Conservation (phyloP, 495 filamentous ascomycete species). For the Poronia punctata region DNA sequence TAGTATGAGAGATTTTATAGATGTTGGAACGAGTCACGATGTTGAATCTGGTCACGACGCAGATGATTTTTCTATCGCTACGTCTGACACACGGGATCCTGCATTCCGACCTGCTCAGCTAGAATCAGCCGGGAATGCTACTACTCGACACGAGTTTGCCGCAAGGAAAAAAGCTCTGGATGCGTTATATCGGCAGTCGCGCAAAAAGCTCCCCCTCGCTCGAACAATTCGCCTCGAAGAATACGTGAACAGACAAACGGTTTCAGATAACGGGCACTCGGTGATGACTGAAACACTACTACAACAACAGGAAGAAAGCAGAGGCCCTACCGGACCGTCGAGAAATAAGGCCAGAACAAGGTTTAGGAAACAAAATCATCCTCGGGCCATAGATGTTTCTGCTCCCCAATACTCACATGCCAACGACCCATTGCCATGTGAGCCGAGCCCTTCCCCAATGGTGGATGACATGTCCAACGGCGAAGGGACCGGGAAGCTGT, state of each 20-base stretch:
- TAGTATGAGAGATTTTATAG: conserved; percentile 28
- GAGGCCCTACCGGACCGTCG: conserved; percentile 10
- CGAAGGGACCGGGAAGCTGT: conserved; percentile 36
- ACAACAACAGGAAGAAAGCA: conserved; percentile 19
- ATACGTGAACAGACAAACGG: conserved; percentile 20
- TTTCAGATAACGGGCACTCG: not conserved
- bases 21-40: conserved; percentile 6
- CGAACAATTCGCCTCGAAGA: conserved; percentile 18
- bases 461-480: conserved; percentile 13
- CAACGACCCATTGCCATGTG: conserved; percentile 38
- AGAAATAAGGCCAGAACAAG: conserved; percentile 19
- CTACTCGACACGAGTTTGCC: conserved; percentile 24
- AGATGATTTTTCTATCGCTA: not conserved
- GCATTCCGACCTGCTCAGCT: conserved; percentile 40
- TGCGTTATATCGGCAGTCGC: conserved; percentile 39
- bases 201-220: conserved; percentile 15
- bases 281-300: not conserved
- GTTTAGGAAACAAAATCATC: conserved; percentile 42
- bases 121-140: conserved; percentile 29
- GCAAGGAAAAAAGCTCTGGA: conserved; percentile 41
- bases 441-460: conserved; percentile 10
- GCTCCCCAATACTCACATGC: conserved; percentile 43
- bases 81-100: conserved; percentile 6
- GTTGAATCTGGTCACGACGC: conserved; percentile 4
- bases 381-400: conserved; percentile 45